These are phyloP conservation scores for Aphanoascus verrucosus DNA, from an alignment of 2,329 filamentous ascomycete species.

Conservation along the genomic window DNA sequence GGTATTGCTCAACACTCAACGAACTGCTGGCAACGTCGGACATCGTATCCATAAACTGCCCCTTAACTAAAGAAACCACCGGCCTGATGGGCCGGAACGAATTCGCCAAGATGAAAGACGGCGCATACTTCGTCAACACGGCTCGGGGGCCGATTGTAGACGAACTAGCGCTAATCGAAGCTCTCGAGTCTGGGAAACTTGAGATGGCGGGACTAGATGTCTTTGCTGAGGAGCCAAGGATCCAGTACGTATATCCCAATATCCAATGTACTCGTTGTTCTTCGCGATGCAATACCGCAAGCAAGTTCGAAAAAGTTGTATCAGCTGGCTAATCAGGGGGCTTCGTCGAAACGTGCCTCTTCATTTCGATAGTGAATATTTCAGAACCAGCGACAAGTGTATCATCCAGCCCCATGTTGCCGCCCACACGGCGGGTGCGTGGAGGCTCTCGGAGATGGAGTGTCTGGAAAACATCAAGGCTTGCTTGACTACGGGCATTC, in stretches of 20 bases:
- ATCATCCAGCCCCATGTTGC: conserved; percentile 39
- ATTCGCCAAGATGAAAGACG: conserved; percentile 41
- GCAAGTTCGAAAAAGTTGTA: too few species aligned
- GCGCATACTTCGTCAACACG: conserved; percentile 42
- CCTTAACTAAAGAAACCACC: conserved; percentile 34
- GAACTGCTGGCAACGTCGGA: conserved; percentile 35
- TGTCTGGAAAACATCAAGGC: conserved; percentile 40
- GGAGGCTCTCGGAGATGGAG: conserved; percentile 35
- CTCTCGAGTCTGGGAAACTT: conserved; percentile 40
- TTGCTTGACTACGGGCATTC: conserved; percentile 31
- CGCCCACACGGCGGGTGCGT: conserved; percentile 37
- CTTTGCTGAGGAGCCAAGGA: conserved; percentile 36
- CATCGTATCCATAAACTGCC: conserved; percentile 41
- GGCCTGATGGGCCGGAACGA: conserved; percentile 33
- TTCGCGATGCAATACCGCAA: not conserved
- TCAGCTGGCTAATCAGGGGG: not conserved
- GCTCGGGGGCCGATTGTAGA: conserved; percentile 42
- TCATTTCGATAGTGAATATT: conserved; percentile 24
- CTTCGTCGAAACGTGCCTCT: not conserved
- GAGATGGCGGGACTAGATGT: conserved; percentile 42
- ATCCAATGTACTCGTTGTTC: not conserved
- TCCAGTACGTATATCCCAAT: conserved; percentile 20
- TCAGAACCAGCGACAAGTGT: conserved; percentile 33
- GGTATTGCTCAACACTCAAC: conserved; percentile 31
- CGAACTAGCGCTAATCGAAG: conserved; percentile 39